phyloP scores from a whole-genome alignment of 2,329 filamentous ascomycete species.

The Sporothrix globosa region DNA sequence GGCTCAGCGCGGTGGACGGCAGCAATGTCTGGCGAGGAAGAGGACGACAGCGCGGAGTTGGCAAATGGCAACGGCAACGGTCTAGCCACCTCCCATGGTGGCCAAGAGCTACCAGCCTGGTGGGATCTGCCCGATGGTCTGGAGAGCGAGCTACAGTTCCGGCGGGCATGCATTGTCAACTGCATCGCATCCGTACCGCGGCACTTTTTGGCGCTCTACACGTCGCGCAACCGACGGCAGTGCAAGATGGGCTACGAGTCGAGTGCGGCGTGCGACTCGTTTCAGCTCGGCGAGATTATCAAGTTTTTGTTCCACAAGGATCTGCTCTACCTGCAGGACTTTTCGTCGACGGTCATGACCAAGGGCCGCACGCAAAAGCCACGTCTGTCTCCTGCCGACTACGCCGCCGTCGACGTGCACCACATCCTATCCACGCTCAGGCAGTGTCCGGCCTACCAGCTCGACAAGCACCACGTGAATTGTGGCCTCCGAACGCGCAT shows the following conservation, averaged over 20 bases:
- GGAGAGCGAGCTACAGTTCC: conserved; percentile 67
- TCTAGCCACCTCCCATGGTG: conserved; percentile 1
- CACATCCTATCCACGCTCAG: conserved; percentile 63
- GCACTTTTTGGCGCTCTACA: conserved; percentile 70
- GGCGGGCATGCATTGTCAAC: conserved; percentile 68
- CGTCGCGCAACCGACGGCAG: conserved; percentile 64
- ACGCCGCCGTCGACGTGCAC: conserved; percentile 58
- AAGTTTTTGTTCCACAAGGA: conserved; percentile 68
- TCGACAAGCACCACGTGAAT: conserved; percentile 72
- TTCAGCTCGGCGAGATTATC: conserved; percentile 77
- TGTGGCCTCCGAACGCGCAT: conserved; percentile 70
- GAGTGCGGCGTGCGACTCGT: conserved; percentile 72
- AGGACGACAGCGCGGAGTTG: conserved; percentile 37
- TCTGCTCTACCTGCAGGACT: conserved; percentile 63
- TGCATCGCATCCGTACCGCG: conserved; percentile 70
- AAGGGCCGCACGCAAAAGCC: neutral
- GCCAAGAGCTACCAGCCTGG: conserved; percentile 57
- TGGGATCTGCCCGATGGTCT: conserved; percentile 72
- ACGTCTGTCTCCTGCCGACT: conserved; percentile 6
- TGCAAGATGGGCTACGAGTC: conserved; percentile 76
- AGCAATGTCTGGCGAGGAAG: conserved; percentile 40
- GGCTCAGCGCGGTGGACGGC: conserved; percentile 64
- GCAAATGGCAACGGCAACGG: conserved; percentile 42
- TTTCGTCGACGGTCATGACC: conserved; percentile 47
- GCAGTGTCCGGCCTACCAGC: conserved; percentile 72